A percentile compares a stretch with the other conserved stretches of the same genome.
These are phyloP conservation scores for Phytophthora aleatoria DNA, from an alignment of 352 stramenopile species.

Conservation along the genomic window DNA sequence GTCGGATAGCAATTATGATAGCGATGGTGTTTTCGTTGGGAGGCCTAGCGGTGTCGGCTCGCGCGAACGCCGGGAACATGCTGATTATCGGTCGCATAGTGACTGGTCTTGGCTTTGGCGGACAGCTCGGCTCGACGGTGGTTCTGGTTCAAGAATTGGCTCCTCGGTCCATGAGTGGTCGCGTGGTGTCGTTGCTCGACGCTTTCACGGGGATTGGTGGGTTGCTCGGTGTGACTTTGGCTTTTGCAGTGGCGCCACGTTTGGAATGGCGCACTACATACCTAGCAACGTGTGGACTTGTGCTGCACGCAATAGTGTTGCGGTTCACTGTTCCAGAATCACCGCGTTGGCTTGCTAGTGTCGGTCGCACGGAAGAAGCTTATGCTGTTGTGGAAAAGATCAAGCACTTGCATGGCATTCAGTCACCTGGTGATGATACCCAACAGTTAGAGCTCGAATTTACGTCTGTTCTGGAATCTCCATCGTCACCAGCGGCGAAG, in stretches of 20 bases:
- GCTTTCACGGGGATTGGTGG: conserved; percentile 45
- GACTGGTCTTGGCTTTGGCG: conserved; percentile 42
- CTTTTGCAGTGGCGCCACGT: conserved; percentile 30
- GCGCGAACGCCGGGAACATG: conserved; percentile 24
- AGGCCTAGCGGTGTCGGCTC: conserved; percentile 33
- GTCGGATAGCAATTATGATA: conserved; percentile 30
- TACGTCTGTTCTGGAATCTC: conserved; percentile 12
- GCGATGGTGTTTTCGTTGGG: conserved; percentile 39
- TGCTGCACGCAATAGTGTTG: conserved; percentile 31
- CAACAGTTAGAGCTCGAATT: conserved; percentile 8
- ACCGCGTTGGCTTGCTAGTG: conserved; percentile 46
- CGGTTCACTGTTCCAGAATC: conserved; percentile 43
- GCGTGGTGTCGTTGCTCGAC: conserved; percentile 41
- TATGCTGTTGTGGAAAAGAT: conserved; percentile 24
- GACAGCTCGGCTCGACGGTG: conserved; percentile 38
- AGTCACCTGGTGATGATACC: background rate
- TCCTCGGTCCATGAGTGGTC: conserved; percentile 33
- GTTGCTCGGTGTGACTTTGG: conserved; percentile 39
- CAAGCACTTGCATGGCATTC: conserved; percentile 8
- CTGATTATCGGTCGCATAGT: conserved; percentile 41
- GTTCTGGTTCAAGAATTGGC: conserved; percentile 45
- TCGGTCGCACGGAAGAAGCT: conserved; percentile 37
- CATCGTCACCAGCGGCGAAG: conserved; percentile 5
- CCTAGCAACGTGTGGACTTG: conserved; percentile 22
- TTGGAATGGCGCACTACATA: conserved; percentile 47